These are phyloP conservation scores for Prunus kanzakura DNA, from an alignment of 306 rosid genomes.

Conservation along the genomic window DNA sequence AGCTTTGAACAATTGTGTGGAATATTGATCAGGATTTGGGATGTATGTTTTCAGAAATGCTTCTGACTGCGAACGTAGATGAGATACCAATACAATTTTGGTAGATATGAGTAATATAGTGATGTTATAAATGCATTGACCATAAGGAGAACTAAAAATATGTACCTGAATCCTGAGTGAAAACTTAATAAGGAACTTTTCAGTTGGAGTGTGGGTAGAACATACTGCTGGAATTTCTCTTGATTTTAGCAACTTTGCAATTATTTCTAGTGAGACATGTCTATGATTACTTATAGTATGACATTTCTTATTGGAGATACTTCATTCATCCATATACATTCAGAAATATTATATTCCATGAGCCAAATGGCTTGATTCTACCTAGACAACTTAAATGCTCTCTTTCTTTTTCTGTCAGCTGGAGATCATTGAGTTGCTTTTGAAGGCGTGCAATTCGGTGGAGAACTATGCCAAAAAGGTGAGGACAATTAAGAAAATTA, in stretches of 20 bases:
- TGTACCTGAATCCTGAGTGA: background rate
- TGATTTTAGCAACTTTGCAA: background rate
- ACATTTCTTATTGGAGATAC: background rate
- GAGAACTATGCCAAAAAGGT: slow-evolving; percentile 62
- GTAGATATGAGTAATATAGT: background rate
- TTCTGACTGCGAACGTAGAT: background rate
- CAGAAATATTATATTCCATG: background rate
- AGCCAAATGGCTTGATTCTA: background rate
- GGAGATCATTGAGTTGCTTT: slow-evolving; percentile 64
- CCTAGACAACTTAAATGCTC: slow-evolving; percentile 18
- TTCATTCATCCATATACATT: background rate
- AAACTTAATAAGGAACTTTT: background rate
- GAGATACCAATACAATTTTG: background rate
- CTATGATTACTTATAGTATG: background rate
- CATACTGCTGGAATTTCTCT: background rate
- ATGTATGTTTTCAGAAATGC: background rate
- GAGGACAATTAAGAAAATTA: background rate
- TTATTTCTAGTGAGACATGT: background rate
- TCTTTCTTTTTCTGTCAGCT: slow-evolving; percentile 40
- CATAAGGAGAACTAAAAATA: background rate
- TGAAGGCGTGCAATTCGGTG: slow-evolving; percentile 68
- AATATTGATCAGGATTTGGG: slow-evolving; percentile 1
- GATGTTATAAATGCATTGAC: background rate
- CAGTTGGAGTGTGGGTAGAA: background rate
- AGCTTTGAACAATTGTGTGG: background rate